Base-by-base conservation (phyloP, 1,284 basidiomycete genomes). In the Agaricales sp. region DNA sequence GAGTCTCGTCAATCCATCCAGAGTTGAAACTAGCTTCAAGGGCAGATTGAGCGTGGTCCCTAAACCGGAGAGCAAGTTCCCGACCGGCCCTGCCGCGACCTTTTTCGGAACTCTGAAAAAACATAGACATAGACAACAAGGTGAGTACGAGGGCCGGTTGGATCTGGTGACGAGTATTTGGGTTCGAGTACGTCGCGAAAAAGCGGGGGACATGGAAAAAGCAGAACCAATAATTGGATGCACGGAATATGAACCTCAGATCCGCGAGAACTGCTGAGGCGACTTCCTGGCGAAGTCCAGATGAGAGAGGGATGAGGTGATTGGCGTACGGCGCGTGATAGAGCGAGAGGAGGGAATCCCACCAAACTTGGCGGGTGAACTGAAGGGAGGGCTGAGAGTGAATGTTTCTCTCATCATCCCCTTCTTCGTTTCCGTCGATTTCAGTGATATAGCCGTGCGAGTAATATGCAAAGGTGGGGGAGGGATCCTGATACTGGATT, bases 291-390 rank as follows among this genome's bases (percentile, higher is more conserved):
- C 79, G 74, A 56, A 75, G 61, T 19, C 68, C 61, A 20, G 64
- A 50, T 3, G 69, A 63, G 30, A 77, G 58, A 35, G 61, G 48
- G 46, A 61, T 64, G 44, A 58, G 55, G 49, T 57, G 61, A n/a
- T 54, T 52, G 39, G 63, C 57, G 43, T 60, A 59, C 4, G 71
- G 63, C 19, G 68, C 65, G 30, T 66, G 56, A 61, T 87, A 87
- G 6, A 80, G 59, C 21, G 67, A 66, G 30, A 86, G 62, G 20
- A 88, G 67, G 3, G 73, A 76, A 58, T 87, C 87, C 81, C 82
- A 88, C 85, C 85, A 87, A 25, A 77, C 78, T 66, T 82, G 78
- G 48, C 82, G 80, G 22, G 71, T 68, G 60, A 83, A 86, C 44
- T 73, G 70, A 22, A 82, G 62, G 12, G 81, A 80, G 4, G 83